A percentile compares a stretch with the other conserved stretches of the same genome.
These are phyloP conservation scores for Prillingera fragicola DNA, from an alignment of 1,284 basidiomycete species.

Conservation along the genomic window DNA sequence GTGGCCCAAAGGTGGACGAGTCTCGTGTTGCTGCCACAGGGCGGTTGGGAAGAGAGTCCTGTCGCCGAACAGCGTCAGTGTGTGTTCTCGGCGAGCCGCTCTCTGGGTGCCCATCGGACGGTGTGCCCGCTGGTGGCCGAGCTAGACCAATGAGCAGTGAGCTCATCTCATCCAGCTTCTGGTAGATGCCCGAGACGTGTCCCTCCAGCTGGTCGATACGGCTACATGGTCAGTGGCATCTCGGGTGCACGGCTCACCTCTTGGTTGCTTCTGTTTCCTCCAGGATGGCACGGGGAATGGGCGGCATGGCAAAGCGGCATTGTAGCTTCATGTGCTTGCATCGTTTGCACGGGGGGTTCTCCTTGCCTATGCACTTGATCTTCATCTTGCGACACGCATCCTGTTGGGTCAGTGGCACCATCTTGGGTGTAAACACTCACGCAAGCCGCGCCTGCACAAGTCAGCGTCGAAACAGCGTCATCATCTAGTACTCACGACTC, in stretches of 20 bases:
- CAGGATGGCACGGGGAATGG: background rate
- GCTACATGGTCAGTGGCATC: background rate
- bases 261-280: slow-evolving; percentile 2
- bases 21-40: no score
- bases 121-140: background rate
- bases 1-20: no score
- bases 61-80: no score
- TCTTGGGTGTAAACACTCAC: no score
- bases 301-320: slow-evolving; percentile 5
- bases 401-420: no score
- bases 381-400: slow-evolving; percentile 43
- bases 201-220: slow-evolving; percentile 12
- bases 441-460: no score
- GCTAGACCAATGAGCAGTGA: slow-evolving; percentile 1
- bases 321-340: slow-evolving; percentile 14
- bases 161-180: slow-evolving; percentile 16
- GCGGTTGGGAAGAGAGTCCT: no score
- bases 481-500: no score
- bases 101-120: background rate
- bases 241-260: background rate
- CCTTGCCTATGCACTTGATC: slow-evolving; percentile 64
- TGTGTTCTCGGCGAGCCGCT: no score
- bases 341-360: slow-evolving; percentile 57
- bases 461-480: no score
- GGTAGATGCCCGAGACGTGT: slow-evolving; percentile 14